A percentile compares a stretch with the other conserved stretches of the same genome.
Evolutionary conservation across 495 filamentous ascomycete genomes (phyloP).

Genomic region (Penicillium salamii): DNA sequence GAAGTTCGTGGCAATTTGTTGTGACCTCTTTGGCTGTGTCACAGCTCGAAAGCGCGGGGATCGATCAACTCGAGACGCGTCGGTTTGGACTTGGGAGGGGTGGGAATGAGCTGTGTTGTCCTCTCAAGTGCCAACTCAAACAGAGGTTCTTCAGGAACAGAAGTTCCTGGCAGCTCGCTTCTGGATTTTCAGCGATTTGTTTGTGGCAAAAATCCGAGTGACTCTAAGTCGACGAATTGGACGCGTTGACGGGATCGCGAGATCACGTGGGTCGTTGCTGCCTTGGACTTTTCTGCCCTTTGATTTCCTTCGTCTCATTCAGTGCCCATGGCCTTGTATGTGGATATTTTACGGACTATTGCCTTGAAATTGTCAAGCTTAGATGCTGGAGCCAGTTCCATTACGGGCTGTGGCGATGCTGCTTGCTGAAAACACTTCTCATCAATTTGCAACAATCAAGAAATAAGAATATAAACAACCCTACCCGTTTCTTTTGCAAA

Average conservation of each 20-base stretch:
- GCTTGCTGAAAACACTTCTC: too few species aligned
- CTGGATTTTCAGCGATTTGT: conserved; percentile 1
- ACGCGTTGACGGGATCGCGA: conserved; percentile 43
- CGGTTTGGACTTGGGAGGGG: background rate
- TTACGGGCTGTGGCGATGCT: too few species aligned
- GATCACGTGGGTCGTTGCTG: conserved; percentile 34
- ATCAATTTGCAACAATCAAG: conserved; percentile 5
- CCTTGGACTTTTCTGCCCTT: conserved; percentile 8
- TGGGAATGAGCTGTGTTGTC: background rate
- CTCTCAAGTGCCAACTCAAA: background rate
- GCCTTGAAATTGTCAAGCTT: too few species aligned
- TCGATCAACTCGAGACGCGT: conserved; percentile 3
- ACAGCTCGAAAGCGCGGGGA: background rate
- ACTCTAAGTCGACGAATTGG: conserved; percentile 16
- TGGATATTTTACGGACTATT: background rate
- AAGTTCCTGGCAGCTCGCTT: conserved; percentile 1
- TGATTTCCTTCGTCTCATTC: background rate
- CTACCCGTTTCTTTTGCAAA: too few species aligned
- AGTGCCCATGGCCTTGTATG: background rate
- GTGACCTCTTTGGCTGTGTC: background rate
- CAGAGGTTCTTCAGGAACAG: background rate
- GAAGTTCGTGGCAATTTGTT: too few species aligned
- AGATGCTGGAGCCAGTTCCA: too few species aligned
- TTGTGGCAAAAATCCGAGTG: conserved; percentile 23
- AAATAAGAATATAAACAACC: conserved; percentile 19